Percentiles rank a stretch among this genome's conserved stretches.
phyloP scores from a whole-genome alignment of 148 eudicot genomes.

The Rhododendron mucronatum region DNA sequence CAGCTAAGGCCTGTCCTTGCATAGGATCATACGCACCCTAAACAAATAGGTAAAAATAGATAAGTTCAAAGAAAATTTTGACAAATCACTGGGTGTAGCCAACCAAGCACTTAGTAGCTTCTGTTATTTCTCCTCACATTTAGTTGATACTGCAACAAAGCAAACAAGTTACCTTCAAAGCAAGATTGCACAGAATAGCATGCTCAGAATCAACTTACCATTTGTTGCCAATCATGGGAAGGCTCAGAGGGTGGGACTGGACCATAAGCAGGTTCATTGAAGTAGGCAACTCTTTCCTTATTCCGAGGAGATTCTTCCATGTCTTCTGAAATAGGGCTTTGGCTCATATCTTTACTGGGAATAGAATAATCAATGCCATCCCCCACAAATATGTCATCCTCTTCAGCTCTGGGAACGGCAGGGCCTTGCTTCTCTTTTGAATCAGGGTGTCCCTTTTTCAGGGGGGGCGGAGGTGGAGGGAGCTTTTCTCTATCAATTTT shows the following conservation, averaged over 20 bases:
- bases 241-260: conserved; percentile 86
- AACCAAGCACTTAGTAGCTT: conserved; percentile 1
- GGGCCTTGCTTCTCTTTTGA: conserved; percentile 53
- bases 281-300: conserved; percentile 64
- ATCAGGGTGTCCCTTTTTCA: conserved; percentile 46
- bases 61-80: background rate
- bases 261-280: conserved; percentile 79
- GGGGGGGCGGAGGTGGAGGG: conserved; percentile 79
- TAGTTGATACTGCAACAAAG: background rate
- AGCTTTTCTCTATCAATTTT: conserved; percentile 43
- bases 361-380: conserved; percentile 75
- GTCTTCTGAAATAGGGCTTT: conserved; percentile 88
- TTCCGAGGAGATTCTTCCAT: conserved; percentile 97
- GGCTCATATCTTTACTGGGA: conserved; percentile 80
- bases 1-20: conserved; percentile 67
- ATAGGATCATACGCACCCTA: conserved; percentile 84
- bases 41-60: conserved; percentile 9
- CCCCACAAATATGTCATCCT: conserved; percentile 94
- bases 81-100: background rate
- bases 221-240: conserved; percentile 77
- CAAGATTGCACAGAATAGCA: background rate
- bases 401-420: conserved; percentile 63
- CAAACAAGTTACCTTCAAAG: background rate
- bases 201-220: conserved; percentile 36
- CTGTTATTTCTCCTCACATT: background rate